Evolutionary conservation across 2,329 filamentous ascomycete genomes (phyloP).

Genomic region (Tolypocladium cylindrosporum): DNA sequence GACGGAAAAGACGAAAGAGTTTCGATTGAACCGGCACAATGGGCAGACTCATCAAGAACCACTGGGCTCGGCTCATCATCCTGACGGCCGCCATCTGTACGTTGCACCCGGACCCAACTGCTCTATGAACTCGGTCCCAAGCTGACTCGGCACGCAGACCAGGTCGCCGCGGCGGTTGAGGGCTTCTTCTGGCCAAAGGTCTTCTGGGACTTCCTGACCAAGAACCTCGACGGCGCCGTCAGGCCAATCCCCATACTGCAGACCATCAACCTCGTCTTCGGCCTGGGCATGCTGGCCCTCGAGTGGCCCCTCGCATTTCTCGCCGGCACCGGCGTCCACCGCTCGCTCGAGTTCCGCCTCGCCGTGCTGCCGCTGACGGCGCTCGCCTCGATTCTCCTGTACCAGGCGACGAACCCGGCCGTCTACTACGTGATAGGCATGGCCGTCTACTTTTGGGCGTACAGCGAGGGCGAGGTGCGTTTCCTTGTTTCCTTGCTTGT

Average conservation of each 20-base stretch:
- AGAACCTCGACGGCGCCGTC: constrained; percentile 76
- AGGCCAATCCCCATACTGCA: constrained; percentile 84
- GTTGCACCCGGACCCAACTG: constrained; percentile 13
- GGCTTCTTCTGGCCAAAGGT: constrained; percentile 98
- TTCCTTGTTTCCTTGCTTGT: constrained; percentile 20
- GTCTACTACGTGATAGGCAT: constrained; percentile 86
- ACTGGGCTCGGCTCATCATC: constrained; percentile 92
- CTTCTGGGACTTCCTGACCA: constrained; percentile 94
- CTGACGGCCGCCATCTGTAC: constrained; percentile 72
- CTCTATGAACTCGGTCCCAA: not conserved
- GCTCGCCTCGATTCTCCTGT: constrained; percentile 66
- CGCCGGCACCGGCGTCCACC: constrained; percentile 69
- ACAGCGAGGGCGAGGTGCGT: constrained; percentile 90
- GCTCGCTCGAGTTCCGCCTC: constrained; percentile 78
- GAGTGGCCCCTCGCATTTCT: constrained; percentile 82
- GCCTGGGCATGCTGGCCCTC: constrained; percentile 67
- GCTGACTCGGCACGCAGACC: constrained; percentile 48
- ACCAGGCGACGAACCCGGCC: constrained; percentile 86
- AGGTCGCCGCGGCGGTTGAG: constrained; percentile 73
- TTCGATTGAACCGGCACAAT: constrained; percentile 38
- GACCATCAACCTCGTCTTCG: constrained; percentile 78
- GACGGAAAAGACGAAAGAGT: not conserved
- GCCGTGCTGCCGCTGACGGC: constrained; percentile 72
- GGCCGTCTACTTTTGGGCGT: constrained; percentile 90
- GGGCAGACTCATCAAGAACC: constrained; percentile 99